Base-by-base conservation (phyloP, 345 rosid species). In the Orychophragmus violaceus region DNA sequence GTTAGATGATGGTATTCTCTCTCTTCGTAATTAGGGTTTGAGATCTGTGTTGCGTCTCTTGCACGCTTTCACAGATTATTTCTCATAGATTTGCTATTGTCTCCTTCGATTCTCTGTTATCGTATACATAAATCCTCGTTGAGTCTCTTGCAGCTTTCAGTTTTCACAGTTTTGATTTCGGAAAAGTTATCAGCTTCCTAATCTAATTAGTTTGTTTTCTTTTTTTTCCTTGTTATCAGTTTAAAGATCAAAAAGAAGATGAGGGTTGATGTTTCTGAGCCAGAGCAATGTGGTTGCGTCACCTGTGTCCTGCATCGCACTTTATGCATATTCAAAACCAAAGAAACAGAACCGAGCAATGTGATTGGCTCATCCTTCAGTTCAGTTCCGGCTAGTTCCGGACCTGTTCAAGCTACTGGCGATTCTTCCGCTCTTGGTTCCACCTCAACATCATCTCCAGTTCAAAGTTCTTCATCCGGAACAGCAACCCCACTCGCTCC, bases 211-310 rank as follows among this genome's bases (percentile, higher is more conserved):
- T 8, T 14, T 66, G 30, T 28, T 36, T 25, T 6, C 22, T n/a
- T n/a, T 54, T 55, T 23, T 0, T 2, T 51, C 9, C 3, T 35
- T 19, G 19, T 49, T 18, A 49, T 24, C 52, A 69, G 59, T n/a
- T 69, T 59, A 5, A 49, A 58, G 39, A 59, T 18, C 36, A 12
- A 33, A 18, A 35, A 35, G 33, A 48, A 69, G 32, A 69, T 69
- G 74, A 60, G n/a, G 44, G 10, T 60, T 41, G 54, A 42, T 51
- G 42, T 50, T 28, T 59, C 60, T 19, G 74, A 69, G 66, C 44
- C 60, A 49, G 44, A 51, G 67, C 18, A 1, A 13, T 50, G 56
- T 28, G 56, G 10, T 23, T 69, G 60, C 19, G 23, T 28, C 30
- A 50, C 23, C 13, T 69, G 73, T 69, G 37, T 2, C 66, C 59